These are phyloP conservation scores for Phytophthora litchii DNA, from an alignment of 352 stramenopile species.

Conservation along the genomic window DNA sequence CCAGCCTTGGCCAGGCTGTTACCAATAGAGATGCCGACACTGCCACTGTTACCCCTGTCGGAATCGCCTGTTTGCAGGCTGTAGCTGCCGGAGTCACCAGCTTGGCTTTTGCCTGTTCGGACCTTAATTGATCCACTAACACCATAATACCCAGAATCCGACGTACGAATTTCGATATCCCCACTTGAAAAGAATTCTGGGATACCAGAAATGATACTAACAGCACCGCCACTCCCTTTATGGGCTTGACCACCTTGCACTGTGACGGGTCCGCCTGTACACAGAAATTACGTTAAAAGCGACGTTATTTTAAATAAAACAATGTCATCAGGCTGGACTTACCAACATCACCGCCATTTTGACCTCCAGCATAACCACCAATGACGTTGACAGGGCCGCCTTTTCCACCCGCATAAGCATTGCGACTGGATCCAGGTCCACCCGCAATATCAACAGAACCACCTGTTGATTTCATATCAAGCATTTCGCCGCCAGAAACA, in stretches of 20 bases:
- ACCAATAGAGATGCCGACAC: constrained; percentile 27
- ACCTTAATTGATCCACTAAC: constrained; percentile 76
- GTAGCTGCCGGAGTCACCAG: constrained; percentile 64
- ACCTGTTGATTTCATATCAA: constrained; percentile 44
- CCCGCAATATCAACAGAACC: constrained; percentile 57
- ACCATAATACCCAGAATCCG: constrained; percentile 67
- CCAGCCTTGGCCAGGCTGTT: constrained; percentile 27
- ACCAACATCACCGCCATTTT: constrained; percentile 50
- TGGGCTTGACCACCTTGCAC: constrained; percentile 53
- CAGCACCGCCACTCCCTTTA: constrained; percentile 54
- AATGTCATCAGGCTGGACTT: constrained; percentile 6
- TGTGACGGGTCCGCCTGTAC: constrained; percentile 46
- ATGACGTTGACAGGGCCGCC: constrained; percentile 60
- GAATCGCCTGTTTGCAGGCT: constrained; percentile 65
- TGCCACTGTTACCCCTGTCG: constrained; percentile 32
- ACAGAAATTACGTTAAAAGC: constrained; percentile 10
- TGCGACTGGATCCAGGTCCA: constrained; percentile 51
- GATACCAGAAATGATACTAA: constrained; percentile 52
- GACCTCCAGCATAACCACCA: constrained; percentile 60
- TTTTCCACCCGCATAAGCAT: constrained; percentile 53
- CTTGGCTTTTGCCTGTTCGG: constrained; percentile 55
- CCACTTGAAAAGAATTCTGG: constrained; percentile 59
- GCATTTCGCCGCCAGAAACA: constrained; percentile 69
- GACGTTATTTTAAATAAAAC: not conserved
- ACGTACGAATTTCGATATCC: constrained; percentile 60